Evolutionary conservation across 108 stramenopile genomes (phyloP).

Genomic region (Nitzschia palea): DNA sequence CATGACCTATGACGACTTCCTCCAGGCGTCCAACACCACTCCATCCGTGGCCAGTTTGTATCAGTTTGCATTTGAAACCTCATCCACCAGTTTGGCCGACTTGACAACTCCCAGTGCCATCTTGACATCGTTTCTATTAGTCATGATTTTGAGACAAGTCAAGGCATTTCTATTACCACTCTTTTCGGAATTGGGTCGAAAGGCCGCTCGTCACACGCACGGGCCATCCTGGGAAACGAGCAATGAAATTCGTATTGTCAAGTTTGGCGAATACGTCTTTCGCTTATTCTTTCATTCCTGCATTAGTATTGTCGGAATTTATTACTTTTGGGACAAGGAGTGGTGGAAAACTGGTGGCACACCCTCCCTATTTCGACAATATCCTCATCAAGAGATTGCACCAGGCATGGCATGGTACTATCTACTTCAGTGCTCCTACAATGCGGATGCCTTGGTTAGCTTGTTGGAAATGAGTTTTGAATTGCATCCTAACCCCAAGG

Average conservation of each 20-base stretch:
- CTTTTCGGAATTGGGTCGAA: slow-evolving; percentile 62
- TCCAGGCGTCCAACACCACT: neutral
- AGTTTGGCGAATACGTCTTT: slow-evolving; percentile 90
- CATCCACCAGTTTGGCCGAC: slow-evolving; percentile 45
- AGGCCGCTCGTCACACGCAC: slow-evolving; percentile 56
- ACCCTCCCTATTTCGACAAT: slow-evolving; percentile 44
- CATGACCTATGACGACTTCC: slow-evolving; percentile 20
- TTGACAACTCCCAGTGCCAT: slow-evolving; percentile 43
- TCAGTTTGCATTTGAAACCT: slow-evolving; percentile 54
- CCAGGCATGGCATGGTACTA: slow-evolving; percentile 90
- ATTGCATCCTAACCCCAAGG: slow-evolving; percentile 15
- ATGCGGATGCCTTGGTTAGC: slow-evolving; percentile 77
- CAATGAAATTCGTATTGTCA: slow-evolving; percentile 66
- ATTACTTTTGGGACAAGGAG: slow-evolving; percentile 58
- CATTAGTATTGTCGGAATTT: slow-evolving; percentile 58
- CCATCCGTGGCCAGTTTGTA: slow-evolving; percentile 14
- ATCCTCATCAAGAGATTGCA: slow-evolving; percentile 67
- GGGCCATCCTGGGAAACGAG: slow-evolving; percentile 57
- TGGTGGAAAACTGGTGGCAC: slow-evolving; percentile 72
- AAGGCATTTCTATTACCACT: slow-evolving; percentile 60
- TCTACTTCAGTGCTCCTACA: slow-evolving; percentile 80
- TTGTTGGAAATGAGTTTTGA: slow-evolving; percentile 66
- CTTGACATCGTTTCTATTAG: slow-evolving; percentile 35
- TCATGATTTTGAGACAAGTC: slow-evolving; percentile 49
- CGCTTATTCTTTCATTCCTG: slow-evolving; percentile 70